Evolutionary conservation across 768 basidiomycete genomes (phyloP), one percentile per base, ranked within the genome.

Genomic region (Termitomyces sp.): DNA sequence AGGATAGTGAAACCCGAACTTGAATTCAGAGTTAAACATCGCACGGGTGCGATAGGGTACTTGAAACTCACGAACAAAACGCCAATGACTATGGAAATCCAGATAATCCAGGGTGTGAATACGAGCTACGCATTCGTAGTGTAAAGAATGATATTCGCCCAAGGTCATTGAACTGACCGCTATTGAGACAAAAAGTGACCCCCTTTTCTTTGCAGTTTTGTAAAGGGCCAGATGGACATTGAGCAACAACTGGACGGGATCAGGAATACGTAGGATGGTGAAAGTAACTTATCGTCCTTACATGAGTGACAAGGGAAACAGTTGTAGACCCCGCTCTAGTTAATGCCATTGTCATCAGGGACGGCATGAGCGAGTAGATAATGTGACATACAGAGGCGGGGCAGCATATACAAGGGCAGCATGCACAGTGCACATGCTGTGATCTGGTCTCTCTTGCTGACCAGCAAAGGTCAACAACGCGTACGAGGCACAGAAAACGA

Each of bases 401-500:
- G 71, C 70, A n/a, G 72, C 68, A 59, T 76, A 74, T 17, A 73
- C 66, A 25, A 77, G 63, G 4, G 70, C 67, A n/a, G 74, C 66
- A 45, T 77, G 76, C 36, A 67, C 65, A 1, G 66, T 61, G 48
- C 76, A 78, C 4, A 76, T 51, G 4, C 52, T 59, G 42, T 63
- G 65, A n/a, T 60, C 57, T 17, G 75, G 72, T 12, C 38, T 45
- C 0, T 42, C 54, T 20, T 73, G 71, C 52, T 74, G 71, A 47
- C 74, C 75, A 61, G 73, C 69, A 61, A 77, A 70, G 34, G 68
- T 64, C 29, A 76, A 67, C 46, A 78, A 62, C 7, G 70, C 64
- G 64, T 75, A 77, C 10, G 76, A 76, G 37, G 73, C 36, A 36
- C 75, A 72, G 46, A 71, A 76, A 10, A 75, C 63, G 17, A 74